These are phyloP conservation scores for Leucosporidium scottii DNA, from an alignment of 768 basidiomycete species.

Conservation along the genomic window DNA sequence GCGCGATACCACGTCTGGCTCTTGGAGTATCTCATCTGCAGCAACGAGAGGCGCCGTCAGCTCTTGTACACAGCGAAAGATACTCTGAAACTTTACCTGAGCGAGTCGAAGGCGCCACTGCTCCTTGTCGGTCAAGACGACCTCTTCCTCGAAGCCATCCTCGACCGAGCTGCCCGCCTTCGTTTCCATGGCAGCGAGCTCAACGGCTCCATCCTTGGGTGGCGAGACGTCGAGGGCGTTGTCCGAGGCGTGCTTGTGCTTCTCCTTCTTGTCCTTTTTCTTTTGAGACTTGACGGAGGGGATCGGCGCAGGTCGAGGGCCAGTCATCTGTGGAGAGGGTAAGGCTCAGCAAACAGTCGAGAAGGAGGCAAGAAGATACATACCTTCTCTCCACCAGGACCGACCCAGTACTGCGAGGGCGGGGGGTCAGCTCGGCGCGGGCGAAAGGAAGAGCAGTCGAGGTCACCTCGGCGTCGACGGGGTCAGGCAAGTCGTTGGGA, in stretches of 20 bases:
- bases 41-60: not conserved
- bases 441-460: not conserved
- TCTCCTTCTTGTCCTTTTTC: not conserved
- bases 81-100: no score
- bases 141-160: conserved; percentile 64
- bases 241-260: not conserved
- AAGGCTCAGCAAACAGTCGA: no score
- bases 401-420: conserved; percentile 7
- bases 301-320: not conserved
- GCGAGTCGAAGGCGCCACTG: conserved; percentile 63
- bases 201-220: not conserved
- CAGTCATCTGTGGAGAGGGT: not conserved
- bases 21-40: conserved; percentile 35
- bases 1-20: conserved; percentile 79
- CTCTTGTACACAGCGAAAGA: no score
- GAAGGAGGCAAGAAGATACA: no score
- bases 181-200: conserved; percentile 2
- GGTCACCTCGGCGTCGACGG: conserved; percentile 36
- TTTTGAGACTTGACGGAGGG: not conserved
- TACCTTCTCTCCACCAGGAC: conserved; percentile 4
- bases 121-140: conserved; percentile 60
- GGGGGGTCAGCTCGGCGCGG: not conserved
- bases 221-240: no score
- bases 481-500: conserved; percentile 73
- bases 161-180: conserved; percentile 34